Evolutionary conservation across 2,329 filamentous ascomycete species (phyloP), one percentile per base, ranked within the genome.

Genomic region (Talaromyces islandicus): DNA sequence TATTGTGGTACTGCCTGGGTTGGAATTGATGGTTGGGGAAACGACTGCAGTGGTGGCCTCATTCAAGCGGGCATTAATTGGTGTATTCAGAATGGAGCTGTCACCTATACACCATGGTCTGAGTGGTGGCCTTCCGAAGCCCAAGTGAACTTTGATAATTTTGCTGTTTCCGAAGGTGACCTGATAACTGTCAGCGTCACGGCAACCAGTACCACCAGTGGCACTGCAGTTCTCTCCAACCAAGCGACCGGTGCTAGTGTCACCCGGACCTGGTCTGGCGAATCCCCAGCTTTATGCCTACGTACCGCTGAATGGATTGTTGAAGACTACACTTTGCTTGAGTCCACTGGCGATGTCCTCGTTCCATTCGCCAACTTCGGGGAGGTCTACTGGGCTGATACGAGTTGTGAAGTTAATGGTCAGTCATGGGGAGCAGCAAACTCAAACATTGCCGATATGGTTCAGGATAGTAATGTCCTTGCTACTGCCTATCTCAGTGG

Each of bases 1-100:
- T 60, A 60, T 19, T 60, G 58, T 19, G 58, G 58, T 25, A 43
- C 41, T 24, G 58, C 58, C n/a, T 60, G 58, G 58, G 53, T 56
- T 14, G 58, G 58, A 29, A 60, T 60, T 60, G 58, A 60, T 14
- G 58, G 58, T 14, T 56, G 32, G 29, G 19, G 17, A 30, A 56
- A 60, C 46, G 58, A 56, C 46, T 60, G 58, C 17, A 38, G 56
- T 27, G 58, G 58, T 5, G 58, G 58, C 24, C 58, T 60, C 12
- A 56, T 60, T 19, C 58, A 60, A 25, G 58, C 58, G 21, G 58
- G 58, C 17, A 11, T 56, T n/a, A 51, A 56, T 21, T 60, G 58
- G 58, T 60, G 58, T 46, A 60, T 56, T 32, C 58, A 60, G 25
- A 53, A 56, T 24, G 54, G 54, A 24, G 46, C 29, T 9, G 53